Evolutionary conservation across 1,284 basidiomycete genomes (phyloP), one percentile per base, ranked within the genome.

Genomic region (Ganoderma boninense): DNA sequence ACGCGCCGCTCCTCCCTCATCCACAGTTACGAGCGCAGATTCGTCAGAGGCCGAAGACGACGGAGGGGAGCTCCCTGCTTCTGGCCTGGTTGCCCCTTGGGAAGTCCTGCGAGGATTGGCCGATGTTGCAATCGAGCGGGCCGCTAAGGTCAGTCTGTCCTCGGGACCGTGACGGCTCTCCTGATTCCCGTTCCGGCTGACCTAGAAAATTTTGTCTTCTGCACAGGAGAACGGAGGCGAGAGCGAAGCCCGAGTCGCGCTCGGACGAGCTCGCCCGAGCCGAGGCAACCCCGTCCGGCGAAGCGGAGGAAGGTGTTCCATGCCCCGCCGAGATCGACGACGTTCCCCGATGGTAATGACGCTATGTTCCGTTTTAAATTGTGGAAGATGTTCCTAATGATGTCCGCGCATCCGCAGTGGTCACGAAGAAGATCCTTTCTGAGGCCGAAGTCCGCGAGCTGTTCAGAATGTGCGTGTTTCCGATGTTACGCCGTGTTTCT

Each of bases 401-500:
- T 52, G 20, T 29, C 66, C 66, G 49, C 40, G 23, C n/a, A 26
- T 67, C 69, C 64, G 69, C 69, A 94, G 94, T 94, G 69, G 92
- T 95, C 63, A 92, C 92, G 1, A 94, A 94, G 81, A 90, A 90
- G 49, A 86, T 94, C 70, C 90, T 97, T 42, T 82, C 90, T 7
- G 95, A 97, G 79, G 84, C 85, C 40, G 95, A 97, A 77, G 96
- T 94, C 1, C 89, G 90, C 66, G 93, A 95, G 70, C 82, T 97
- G 60, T 95, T 97, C 82, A 86, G 88, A 78, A 93, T 96, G 94
- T 95, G 73, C 70, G 88, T 84, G 61, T 62, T 46, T 61, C 70
- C 66, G 68, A 66, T 66, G 66, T 72, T 69, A 64, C 76, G 49
- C 76, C 66, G 69, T 64, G 73, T 73, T 52, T 69, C 56, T 69